Evolutionary conservation across 768 basidiomycete species (phyloP).

Genomic region (Agrocybe chaxingu): DNA sequence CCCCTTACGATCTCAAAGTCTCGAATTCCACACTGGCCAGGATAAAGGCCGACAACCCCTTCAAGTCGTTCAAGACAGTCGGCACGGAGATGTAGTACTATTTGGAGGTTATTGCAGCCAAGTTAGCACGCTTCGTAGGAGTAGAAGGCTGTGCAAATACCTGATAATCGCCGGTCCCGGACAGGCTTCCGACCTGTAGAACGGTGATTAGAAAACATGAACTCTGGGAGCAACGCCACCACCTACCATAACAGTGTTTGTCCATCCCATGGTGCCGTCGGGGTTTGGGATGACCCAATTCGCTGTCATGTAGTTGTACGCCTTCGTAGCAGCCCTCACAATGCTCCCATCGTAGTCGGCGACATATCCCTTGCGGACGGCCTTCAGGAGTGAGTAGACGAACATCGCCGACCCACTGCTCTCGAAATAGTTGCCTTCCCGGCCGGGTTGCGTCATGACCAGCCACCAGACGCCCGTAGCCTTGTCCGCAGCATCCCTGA

Average conservation of each 20-base stretch:
- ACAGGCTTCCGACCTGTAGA: constrained; percentile 38
- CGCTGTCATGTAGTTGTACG: constrained; percentile 36
- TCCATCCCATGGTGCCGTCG: constrained; percentile 45
- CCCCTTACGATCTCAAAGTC: neutral
- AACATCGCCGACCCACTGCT: constrained; percentile 45
- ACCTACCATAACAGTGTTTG: constrained; percentile 41
- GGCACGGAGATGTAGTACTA: constrained; percentile 43
- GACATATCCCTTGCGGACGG: constrained; percentile 39
- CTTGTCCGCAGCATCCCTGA: constrained; percentile 37
- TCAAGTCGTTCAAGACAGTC: constrained; percentile 40
- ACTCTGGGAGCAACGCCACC: neutral
- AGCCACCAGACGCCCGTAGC: constrained; percentile 45
- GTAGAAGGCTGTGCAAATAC: constrained; percentile 19
- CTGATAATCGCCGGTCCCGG: constrained; percentile 32
- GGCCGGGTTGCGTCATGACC: constrained; percentile 45
- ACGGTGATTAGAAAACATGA: neutral
- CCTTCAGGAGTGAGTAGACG: constrained; percentile 43
- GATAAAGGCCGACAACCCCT: constrained; percentile 42
- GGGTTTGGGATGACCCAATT: constrained; percentile 38
- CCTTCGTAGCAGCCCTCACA: constrained; percentile 33
- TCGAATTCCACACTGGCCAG: constrained; percentile 46
- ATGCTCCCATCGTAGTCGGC: constrained; percentile 36
- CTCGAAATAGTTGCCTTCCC: constrained; percentile 46
- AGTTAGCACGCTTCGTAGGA: neutral
- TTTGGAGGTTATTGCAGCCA: neutral